A percentile compares a stretch with the other conserved stretches of the same genome.
Conservation (phyloP, 2,329 filamentous ascomycete genomes). For the Paraphoma sp. region DNA sequence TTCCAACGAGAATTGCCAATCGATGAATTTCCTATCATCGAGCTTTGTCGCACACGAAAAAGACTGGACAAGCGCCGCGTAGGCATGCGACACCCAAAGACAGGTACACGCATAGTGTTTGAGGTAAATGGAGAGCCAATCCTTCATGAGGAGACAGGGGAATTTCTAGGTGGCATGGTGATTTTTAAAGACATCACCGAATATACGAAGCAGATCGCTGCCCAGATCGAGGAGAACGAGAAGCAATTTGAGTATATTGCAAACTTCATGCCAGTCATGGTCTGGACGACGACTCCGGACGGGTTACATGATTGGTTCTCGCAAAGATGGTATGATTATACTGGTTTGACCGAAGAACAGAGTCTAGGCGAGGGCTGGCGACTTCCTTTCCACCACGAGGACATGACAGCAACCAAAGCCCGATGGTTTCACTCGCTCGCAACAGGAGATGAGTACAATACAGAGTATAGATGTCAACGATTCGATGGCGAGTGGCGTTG, state of each 20-base stretch:
- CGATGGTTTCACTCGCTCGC: conserved; percentile 68
- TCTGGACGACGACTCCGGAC: conserved; percentile 75
- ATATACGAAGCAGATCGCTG: conserved; percentile 71
- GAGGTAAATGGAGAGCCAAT: conserved; percentile 74
- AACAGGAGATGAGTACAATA: conserved; percentile 70
- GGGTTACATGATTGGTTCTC: conserved; percentile 77
- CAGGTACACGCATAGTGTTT: conserved; percentile 62
- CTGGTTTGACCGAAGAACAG: conserved; percentile 66
- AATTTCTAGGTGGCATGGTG: conserved; percentile 76
- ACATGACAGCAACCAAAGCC: conserved; percentile 62
- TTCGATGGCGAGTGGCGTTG: conserved; percentile 76
- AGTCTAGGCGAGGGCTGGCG: conserved; percentile 70
- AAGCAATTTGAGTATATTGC: conserved; percentile 77
- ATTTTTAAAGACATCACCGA: conserved; percentile 75
- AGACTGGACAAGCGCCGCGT: conserved; percentile 66
- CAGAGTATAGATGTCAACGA: conserved; percentile 73
- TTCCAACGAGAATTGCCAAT: conserved; percentile 65
- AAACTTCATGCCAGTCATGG: conserved; percentile 64
- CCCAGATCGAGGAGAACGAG: conserved; percentile 74
- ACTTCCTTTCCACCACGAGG: conserved; percentile 72
- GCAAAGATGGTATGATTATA: conserved; percentile 80
- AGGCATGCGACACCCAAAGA: conserved; percentile 64
- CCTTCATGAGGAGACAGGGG: conserved; percentile 69
- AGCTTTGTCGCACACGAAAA: conserved; percentile 67
- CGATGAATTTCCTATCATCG: conserved; percentile 71